These are phyloP conservation scores for Apiotrichum akiyoshidainum DNA, from an alignment of 1,284 basidiomycete genomes.

Conservation along the genomic window DNA sequence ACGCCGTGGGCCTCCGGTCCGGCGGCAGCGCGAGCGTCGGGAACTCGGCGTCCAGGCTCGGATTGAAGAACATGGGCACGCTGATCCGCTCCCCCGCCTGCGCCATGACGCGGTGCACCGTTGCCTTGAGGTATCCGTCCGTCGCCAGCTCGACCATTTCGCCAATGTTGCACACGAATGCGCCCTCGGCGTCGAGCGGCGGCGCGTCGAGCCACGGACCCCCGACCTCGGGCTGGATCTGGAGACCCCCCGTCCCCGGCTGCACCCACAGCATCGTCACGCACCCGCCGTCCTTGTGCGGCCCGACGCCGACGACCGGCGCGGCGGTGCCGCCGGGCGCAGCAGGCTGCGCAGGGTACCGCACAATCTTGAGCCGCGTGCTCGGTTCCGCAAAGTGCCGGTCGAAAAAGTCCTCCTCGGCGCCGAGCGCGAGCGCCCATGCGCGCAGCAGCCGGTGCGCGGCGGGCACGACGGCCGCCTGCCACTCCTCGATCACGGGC, in stretches of 20 bases:
- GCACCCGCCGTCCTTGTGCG: slow-evolving; percentile 22
- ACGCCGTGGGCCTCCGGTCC: not conserved
- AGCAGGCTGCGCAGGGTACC: slow-evolving; percentile 10
- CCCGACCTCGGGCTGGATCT: slow-evolving; percentile 43
- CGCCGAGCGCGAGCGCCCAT: slow-evolving; percentile 17
- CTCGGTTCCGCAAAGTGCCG: slow-evolving; percentile 13
- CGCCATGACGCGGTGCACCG: slow-evolving; percentile 18
- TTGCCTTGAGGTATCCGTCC: slow-evolving; percentile 19
- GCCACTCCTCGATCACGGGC: slow-evolving; percentile 16
- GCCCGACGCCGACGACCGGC: slow-evolving; percentile 14
- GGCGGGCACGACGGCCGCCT: slow-evolving; percentile 7
- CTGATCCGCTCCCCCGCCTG: slow-evolving; percentile 12
- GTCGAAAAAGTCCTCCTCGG: slow-evolving; percentile 19
- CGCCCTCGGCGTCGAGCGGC: slow-evolving; percentile 59
- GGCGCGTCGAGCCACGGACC: slow-evolving; percentile 73
- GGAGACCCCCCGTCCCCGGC: slow-evolving; percentile 13
- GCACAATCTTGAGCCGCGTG: slow-evolving; percentile 22
- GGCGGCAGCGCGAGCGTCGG: slow-evolving; percentile 11
- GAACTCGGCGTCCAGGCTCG: slow-evolving; percentile 15
- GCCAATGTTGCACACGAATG: slow-evolving; percentile 69
- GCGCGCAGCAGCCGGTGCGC: slow-evolving; percentile 19
- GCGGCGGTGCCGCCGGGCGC: no score
- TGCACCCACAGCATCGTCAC: slow-evolving; percentile 20
- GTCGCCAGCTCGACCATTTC: slow-evolving; percentile 51
- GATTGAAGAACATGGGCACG: slow-evolving; percentile 22